phyloP scores from a whole-genome alignment of 108 stramenopile species.

The Nitzschia palea region DNA sequence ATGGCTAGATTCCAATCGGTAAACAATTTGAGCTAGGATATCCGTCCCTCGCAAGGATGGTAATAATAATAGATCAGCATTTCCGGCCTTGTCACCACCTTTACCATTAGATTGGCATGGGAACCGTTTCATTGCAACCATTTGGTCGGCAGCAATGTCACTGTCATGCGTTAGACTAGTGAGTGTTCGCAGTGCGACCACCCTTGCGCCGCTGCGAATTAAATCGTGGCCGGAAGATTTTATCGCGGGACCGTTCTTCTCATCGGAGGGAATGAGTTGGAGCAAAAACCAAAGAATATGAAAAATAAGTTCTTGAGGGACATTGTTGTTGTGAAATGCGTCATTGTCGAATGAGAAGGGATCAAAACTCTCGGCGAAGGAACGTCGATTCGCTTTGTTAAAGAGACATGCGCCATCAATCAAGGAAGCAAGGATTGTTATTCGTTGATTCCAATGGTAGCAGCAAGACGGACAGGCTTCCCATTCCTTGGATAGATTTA shows the following conservation, averaged over 20 bases:
- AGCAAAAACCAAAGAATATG: constrained; percentile 8
- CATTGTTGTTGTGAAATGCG: neutral
- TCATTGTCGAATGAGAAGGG: constrained; percentile 27
- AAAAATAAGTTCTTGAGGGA: constrained; percentile 14
- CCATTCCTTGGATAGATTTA: neutral
- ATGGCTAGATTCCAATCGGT: constrained; percentile 7
- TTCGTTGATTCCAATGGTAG: constrained; percentile 10
- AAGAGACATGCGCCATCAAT: constrained; percentile 77
- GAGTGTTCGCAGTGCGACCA: constrained; percentile 58
- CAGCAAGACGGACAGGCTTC: neutral
- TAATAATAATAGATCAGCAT: neutral
- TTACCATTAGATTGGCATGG: neutral
- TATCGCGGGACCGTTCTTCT: neutral
- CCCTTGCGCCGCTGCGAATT: constrained; percentile 6
- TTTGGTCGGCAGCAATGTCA: constrained; percentile 56
- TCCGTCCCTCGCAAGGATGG: constrained; percentile 14
- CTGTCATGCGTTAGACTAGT: constrained; percentile 84
- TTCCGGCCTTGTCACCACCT: constrained; percentile 14
- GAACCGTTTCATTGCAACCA: constrained; percentile 20
- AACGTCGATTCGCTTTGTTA: constrained; percentile 45
- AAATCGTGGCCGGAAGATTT: neutral
- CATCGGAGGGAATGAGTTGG: neutral
- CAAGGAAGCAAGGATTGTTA: constrained; percentile 52
- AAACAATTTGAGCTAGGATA: constrained; percentile 20
- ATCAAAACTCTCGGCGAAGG: constrained; percentile 32